Evolutionary conservation across 768 basidiomycete genomes (phyloP), one percentile per base, ranked within the genome.

Genomic region (Macrocybe gigantea): DNA sequence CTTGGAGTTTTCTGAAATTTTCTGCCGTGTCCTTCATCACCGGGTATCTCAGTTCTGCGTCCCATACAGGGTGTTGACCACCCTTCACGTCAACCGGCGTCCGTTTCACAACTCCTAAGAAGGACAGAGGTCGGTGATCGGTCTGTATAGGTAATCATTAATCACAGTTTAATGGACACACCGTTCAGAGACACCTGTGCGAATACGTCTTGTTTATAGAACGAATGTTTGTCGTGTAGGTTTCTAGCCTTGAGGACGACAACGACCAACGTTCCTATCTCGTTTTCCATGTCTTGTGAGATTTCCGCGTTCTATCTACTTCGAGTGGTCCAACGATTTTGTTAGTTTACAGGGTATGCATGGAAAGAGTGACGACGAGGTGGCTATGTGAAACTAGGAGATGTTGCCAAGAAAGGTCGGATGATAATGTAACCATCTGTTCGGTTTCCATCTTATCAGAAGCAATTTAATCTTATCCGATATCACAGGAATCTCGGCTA

Each of bases 41-140:
- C 5, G 83, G 76, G 62, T 93, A 83, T 38, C 91, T 80, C 45
- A 94, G 64, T 64, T 96, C 93, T 33, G 82, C 82, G 60, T 96
- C 93, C 92, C 93, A 97, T 50, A 84, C 79, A 2, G 94, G 94
- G 64, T 90, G 87, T 60, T 97, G 94, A 0, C 94, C 94, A 2
- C 93, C 93, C 60, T 85, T 91, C 54, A 82, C 72, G 57, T 91
- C 86, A 50, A 83, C 75, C 45, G 78, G 72, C 0, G 91, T 93
- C 49, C 78, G 77, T 59, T 88, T 80, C 44, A 77, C 82, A 12
- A 69, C 69, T 35, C 82, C 80, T 63, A 71, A 65, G 49, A 15
- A 41, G 30, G 22, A 29, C 13, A 33, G 12, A 32, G 47, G 32
- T 34, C 15, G 7, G 9, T 15, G 37, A 9, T 35, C 15, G 32